Evolutionary conservation across 177 flowering plant species (phyloP), one percentile per base, ranked within the genome.

Genomic region (Telopea speciosissima): DNA sequence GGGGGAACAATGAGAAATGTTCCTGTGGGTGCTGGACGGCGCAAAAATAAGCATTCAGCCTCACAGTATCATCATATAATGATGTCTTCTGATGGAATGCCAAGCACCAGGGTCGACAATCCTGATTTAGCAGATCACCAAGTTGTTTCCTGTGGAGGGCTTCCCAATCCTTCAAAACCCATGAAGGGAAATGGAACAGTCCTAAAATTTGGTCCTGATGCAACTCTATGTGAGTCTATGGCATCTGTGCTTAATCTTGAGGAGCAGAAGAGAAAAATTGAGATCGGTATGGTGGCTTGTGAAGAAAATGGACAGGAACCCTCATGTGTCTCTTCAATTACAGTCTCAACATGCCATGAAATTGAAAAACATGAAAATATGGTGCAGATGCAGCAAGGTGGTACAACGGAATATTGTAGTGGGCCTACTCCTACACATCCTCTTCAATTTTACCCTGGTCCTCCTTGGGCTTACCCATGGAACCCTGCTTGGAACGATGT

Each of bases 1-100:
- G 91, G 91, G 23, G 89, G 91, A 40, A 83, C 86, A 4, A 84
- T 84, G 89, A 79, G 91, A 76, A 87, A 85, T 76, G 91, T 87
- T 59, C 87, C 89, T n/a, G 77, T 87, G 21, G 91, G 91, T 23
- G 87, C 91, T 63, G 89, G 91, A 0, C 60, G 88, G 22, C 77
- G 89, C 19, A 88, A 85, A 76, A 83, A 86, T 70, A 86, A 88
- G 83, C 86, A 81, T 45, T 71, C 74, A 6, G 71, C 85, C n/a
- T 79, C 83, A 40, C 85, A 84, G 44, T 83, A 75, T 58, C 76
- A 79, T 45, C 86, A 82, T 62, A 68, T 84, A 33, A 52, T 81
- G 56, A 82, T 79, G 67, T 74, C 82, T 11, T 65, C 85, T 49
- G 83, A 82, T 60, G 81, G 82, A 42, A 65, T 74, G 24, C 78